Percentiles rank a stretch among this genome's conserved stretches.
Conservation (phyloP, 257 asterid genomes). For the Cordia subcordata region DNA sequence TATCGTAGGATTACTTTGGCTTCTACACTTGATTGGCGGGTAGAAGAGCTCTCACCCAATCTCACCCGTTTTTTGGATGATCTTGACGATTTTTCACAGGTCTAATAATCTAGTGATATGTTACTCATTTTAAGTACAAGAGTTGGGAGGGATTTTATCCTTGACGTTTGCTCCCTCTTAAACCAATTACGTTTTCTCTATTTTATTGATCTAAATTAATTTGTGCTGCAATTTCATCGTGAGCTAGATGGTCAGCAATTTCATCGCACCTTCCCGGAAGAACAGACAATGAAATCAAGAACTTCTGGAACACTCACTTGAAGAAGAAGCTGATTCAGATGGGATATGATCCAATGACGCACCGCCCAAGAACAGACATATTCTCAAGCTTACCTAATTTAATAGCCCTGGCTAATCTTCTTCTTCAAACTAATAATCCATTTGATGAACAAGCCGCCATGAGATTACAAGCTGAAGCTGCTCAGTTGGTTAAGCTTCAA, state of each 20-base stretch:
- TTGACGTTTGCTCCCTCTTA: too few relatives aligned
- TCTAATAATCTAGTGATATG: too few relatives aligned
- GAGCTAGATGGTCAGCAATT: conserved; percentile 94
- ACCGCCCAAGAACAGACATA: conserved; percentile 71
- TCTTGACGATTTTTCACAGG: too few relatives aligned
- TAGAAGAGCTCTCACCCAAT: too few relatives aligned
- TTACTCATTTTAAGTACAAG: too few relatives aligned
- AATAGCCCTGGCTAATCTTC: conserved; percentile 67
- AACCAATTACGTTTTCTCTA: too few relatives aligned
- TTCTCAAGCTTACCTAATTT: conserved; percentile 68
- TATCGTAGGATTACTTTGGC: too few relatives aligned
- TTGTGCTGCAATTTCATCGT: too few relatives aligned
- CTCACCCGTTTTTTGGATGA: too few relatives aligned
- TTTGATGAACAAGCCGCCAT: conserved; percentile 49
- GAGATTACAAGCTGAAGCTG: conserved; percentile 38
- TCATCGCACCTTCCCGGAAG: conserved; percentile 76
- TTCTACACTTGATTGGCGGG: too few relatives aligned
- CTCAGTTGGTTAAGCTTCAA: conserved; percentile 40
- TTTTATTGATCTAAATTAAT: too few relatives aligned
- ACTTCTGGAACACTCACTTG: conserved; percentile 89
- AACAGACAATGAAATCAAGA: conserved; percentile 49
- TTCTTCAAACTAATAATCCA: conserved; percentile 52
- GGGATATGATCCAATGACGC: conserved; percentile 96
- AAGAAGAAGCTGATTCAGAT: conserved; percentile 78
- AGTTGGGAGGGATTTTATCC: too few relatives aligned